Evolutionary conservation across 441 rosid genomes (phyloP).

Genomic region (Omphalea diandra): DNA sequence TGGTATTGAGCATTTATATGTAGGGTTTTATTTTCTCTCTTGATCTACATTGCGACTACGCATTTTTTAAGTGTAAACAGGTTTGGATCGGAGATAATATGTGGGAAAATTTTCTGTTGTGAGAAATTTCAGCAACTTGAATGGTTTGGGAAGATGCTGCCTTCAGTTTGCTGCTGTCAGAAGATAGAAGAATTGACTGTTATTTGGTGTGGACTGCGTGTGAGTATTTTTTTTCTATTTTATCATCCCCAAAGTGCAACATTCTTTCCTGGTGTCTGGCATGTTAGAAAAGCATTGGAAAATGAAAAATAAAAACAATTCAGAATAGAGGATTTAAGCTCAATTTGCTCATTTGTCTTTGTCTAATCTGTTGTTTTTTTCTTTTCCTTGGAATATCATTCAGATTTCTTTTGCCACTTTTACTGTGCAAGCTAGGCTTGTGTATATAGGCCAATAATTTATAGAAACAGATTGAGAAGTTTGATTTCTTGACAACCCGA

Average conservation of each 20-base stretch:
- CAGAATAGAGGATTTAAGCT: constrained; percentile 24
- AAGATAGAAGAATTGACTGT: constrained; percentile 24
- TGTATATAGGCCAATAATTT: neutral
- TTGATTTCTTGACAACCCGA: constrained; percentile 6
- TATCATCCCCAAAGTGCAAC: constrained; percentile 22
- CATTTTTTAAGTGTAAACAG: constrained; percentile 17
- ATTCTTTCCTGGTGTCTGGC: constrained; percentile 21
- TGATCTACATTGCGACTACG: neutral
- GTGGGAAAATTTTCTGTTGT: neutral
- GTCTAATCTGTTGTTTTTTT: constrained; percentile 11
- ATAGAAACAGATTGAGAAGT: neutral
- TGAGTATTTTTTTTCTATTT: constrained; percentile 27
- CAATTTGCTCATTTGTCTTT: constrained; percentile 25
- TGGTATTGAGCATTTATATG: neutral
- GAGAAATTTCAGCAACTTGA: constrained; percentile 21
- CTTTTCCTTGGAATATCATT: neutral
- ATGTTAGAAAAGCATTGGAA: constrained; percentile 10
- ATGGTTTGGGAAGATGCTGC: constrained; percentile 18
- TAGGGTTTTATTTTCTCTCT: neutral
- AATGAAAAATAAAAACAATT: constrained; percentile 12
- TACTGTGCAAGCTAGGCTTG: constrained; percentile 5
- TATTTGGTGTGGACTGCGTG: constrained; percentile 23
- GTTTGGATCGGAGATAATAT: constrained; percentile 34
- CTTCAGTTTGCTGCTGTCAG: constrained; percentile 18
- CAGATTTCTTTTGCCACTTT: constrained; percentile 1